Base-by-base conservation (phyloP, 352 stramenopile genomes). In the Pythium rhizo-oryzae region DNA sequence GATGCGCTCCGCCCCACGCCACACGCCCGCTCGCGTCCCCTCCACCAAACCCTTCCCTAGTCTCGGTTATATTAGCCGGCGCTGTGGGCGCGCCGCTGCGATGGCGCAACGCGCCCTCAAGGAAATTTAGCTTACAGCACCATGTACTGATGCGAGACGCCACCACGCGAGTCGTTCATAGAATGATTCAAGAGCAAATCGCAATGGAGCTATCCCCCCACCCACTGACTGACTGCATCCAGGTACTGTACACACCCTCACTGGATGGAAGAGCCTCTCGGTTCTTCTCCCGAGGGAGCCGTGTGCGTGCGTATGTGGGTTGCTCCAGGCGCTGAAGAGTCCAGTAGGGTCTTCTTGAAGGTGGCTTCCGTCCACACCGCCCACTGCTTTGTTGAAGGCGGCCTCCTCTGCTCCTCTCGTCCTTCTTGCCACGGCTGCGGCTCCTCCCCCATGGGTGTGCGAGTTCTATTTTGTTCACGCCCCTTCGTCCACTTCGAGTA, bases 401-500 rank as follows among this genome's bases (percentile, higher is more conserved):
- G 18, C 41, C 41, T 47, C 41, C 41, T 19, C 41, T 47, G 9
- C 41, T 19, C 41, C 18, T 7, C 18, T 2, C 28, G 6, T 33
- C 28, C 6, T 6, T 33, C 28, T 33, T 33, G 28, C 28, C 2
- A 33, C 28, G 6, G 6, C 28, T 33, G 28, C 28, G 28, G 41
- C 41, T 47, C 41, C 41, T 47, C 41, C 41, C 7, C 7, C 41
- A 15, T 47, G 41, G 7, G 41, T 47, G 41, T 47, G 41, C 41
- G 41, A 47, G 41, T 47, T 47, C 41, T 47, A 47, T 47, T 47
- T 33, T 47, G 41, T 19, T 47, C 41, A n/a, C 41, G 41, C 41
- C 41, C 41, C 41, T 47, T 47, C 41, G 41, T 19, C 41, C 18
- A 3, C 41, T 47, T n/a, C 41, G 9, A 21, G 4, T 8, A n/a